phyloP scores from a whole-genome alignment of 306 rosid genomes.

The Lathyrus tuberosus region DNA sequence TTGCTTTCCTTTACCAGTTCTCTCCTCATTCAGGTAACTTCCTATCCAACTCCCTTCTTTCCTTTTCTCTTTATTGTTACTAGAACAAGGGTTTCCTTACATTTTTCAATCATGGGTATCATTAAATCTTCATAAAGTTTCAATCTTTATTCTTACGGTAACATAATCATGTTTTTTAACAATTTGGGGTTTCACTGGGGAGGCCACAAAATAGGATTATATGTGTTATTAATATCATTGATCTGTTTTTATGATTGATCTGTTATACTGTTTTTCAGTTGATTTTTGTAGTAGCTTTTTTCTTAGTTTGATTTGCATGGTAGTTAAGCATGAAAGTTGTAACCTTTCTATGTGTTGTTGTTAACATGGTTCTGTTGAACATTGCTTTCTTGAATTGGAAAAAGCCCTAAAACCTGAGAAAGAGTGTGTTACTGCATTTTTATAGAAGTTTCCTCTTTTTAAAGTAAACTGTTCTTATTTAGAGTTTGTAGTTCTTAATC shows the following conservation, averaged over 20 bases:
- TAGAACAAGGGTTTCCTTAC: neutral
- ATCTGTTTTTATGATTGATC: slow-evolving; percentile 25
- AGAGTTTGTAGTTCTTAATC: neutral
- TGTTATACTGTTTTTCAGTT: slow-evolving; percentile 13
- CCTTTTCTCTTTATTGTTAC: neutral
- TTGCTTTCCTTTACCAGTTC: neutral
- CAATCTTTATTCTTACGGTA: slow-evolving; percentile 13
- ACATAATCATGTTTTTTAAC: slow-evolving; percentile 25
- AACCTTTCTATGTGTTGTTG: neutral
- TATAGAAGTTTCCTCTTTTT: neutral
- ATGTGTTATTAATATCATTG: slow-evolving; percentile 11
- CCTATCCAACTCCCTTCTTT: neutral
- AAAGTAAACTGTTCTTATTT: neutral
- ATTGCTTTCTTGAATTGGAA: neutral
- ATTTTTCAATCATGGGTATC: slow-evolving; percentile 30
- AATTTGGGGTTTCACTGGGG: slow-evolving; percentile 41
- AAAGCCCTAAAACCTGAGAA: neutral
- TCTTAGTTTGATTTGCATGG: slow-evolving; percentile 5
- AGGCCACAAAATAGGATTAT: slow-evolving; percentile 23
- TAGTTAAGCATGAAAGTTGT: slow-evolving; percentile 24
- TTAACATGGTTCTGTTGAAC: neutral
- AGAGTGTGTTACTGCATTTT: slow-evolving; percentile 1
- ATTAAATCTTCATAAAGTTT: slow-evolving; percentile 21
- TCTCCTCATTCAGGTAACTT: neutral
- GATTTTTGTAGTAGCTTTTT: slow-evolving; percentile 20